These are phyloP conservation scores for Firmiana major DNA, from an alignment of 345 rosid genomes.

Conservation along the genomic window DNA sequence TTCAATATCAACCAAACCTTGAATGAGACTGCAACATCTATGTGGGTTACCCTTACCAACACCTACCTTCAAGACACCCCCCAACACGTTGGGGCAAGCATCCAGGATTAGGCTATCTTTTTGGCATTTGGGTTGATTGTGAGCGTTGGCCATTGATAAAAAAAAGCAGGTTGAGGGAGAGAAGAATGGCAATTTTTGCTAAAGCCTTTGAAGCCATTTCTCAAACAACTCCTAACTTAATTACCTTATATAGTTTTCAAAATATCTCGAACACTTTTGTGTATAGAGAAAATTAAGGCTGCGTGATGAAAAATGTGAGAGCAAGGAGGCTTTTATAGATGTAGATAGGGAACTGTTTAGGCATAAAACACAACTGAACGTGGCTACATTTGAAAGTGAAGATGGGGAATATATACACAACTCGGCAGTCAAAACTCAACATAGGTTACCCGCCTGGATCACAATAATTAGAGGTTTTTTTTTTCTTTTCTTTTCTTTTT, in stretches of 20 bases:
- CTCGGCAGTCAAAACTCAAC: too few species aligned
- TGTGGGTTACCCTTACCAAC: slow-evolving; percentile 26
- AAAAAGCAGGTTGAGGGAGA: slow-evolving; percentile 53
- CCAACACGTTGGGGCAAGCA: slow-evolving; percentile 49
- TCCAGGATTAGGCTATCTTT: slow-evolving; percentile 56
- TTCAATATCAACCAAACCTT: slow-evolving; percentile 49
- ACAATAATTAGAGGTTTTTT: too few species aligned
- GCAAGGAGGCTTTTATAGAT: not conserved
- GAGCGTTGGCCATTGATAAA: slow-evolving; percentile 52
- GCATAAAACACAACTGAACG: not conserved
- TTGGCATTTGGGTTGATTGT: not conserved
- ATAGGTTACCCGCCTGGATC: too few species aligned
- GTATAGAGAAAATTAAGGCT: not conserved
- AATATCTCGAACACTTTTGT: not conserved
- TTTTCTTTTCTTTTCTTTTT: too few species aligned
- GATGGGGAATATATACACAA: too few species aligned
- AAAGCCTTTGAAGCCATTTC: slow-evolving; percentile 44
- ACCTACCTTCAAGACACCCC: too few species aligned
- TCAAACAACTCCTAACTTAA: too few species aligned
- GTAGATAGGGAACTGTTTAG: not conserved
- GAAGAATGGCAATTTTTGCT: slow-evolving; percentile 41
- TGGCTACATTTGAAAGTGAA: not conserved
- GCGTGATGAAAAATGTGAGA: not conserved
- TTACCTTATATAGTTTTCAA: too few species aligned
- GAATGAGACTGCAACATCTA: slow-evolving; percentile 50